Conservation (phyloP, 768 basidiomycete genomes). For the Termitomyces sp. region DNA sequence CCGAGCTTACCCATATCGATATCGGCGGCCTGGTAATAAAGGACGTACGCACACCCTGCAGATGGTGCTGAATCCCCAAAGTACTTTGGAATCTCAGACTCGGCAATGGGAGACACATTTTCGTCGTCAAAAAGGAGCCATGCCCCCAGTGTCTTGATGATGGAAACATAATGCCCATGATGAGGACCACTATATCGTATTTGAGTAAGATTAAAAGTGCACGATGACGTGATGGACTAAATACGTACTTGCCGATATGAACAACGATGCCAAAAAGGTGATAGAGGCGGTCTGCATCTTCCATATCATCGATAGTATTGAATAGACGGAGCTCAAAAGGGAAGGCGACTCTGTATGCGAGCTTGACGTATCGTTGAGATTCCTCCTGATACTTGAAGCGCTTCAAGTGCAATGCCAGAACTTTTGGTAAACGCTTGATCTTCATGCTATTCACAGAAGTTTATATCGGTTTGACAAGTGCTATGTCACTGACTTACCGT, state of each 20-base stretch:
- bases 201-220: conserved; percentile 2
- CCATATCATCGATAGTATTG: conserved; percentile 93
- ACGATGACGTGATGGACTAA: not conserved
- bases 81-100: conserved; percentile 87
- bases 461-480: not conserved
- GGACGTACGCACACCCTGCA: conserved; percentile 88
- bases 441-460: conserved; percentile 72
- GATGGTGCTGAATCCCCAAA: conserved; percentile 79
- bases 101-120: conserved; percentile 82
- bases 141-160: conserved; percentile 77
- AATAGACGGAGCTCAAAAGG: conserved; percentile 92
- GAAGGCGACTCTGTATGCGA: conserved; percentile 95
- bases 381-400: conserved; percentile 99
- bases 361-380: conserved; percentile 85
- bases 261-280: conserved; percentile 96
- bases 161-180: conserved; percentile 96
- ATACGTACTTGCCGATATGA: conserved; percentile 94
- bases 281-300: conserved; percentile 90
- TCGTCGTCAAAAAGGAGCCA: conserved; percentile 99
- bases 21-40: conserved; percentile 95
- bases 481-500: conserved; percentile 48
- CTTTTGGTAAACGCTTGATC: conserved; percentile 93
- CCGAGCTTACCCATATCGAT: conserved; percentile 74
- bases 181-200: conserved; percentile 75
- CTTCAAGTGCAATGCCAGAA: conserved; percentile 94